phyloP scores from a whole-genome alignment of 352 stramenopile species.

The Globisporangium canariense region DNA sequence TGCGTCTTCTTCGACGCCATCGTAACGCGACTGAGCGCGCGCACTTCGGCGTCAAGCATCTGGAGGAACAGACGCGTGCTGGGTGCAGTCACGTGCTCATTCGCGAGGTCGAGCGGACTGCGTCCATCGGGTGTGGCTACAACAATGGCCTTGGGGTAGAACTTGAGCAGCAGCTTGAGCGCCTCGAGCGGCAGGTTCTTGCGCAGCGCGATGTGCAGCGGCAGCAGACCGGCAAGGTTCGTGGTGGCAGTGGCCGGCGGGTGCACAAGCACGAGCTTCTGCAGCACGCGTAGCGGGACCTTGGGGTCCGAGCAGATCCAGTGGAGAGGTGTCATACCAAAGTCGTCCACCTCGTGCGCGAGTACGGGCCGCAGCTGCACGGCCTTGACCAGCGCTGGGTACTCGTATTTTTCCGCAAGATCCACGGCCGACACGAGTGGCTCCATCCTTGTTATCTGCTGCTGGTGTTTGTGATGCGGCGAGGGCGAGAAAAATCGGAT shows the following conservation, averaged over 20 bases:
- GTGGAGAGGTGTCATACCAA: slow-evolving; percentile 84
- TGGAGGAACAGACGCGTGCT: slow-evolving; percentile 30
- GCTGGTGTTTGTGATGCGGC: background rate
- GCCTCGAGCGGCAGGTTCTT: slow-evolving; percentile 56
- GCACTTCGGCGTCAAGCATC: slow-evolving; percentile 39
- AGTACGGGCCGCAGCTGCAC: slow-evolving; percentile 42
- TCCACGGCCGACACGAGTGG: slow-evolving; percentile 26
- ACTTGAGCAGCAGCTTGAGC: slow-evolving; percentile 65
- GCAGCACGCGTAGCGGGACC: slow-evolving; percentile 61
- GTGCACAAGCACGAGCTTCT: slow-evolving; percentile 52
- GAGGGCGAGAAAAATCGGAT: background rate
- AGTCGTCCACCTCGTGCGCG: slow-evolving; percentile 45
- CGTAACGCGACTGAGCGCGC: slow-evolving; percentile 16
- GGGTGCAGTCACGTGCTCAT: slow-evolving; percentile 29
- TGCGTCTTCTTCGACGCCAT: slow-evolving; percentile 10
- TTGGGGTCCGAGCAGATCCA: slow-evolving; percentile 78
- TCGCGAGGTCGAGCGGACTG: slow-evolving; percentile 39
- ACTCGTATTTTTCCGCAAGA: slow-evolving; percentile 45
- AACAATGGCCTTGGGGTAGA: slow-evolving; percentile 52
- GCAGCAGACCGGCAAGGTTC: slow-evolving; percentile 60
- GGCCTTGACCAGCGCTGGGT: slow-evolving; percentile 35
- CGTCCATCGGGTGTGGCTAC: slow-evolving; percentile 50
- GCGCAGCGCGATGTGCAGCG: slow-evolving; percentile 63
- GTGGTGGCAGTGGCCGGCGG: slow-evolving; percentile 31
- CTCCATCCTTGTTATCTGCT: slow-evolving; percentile 2